Evolutionary conservation across 306 rosid genomes (phyloP), one percentile per base, ranked within the genome.

Genomic region (Quillaja saponaria): DNA sequence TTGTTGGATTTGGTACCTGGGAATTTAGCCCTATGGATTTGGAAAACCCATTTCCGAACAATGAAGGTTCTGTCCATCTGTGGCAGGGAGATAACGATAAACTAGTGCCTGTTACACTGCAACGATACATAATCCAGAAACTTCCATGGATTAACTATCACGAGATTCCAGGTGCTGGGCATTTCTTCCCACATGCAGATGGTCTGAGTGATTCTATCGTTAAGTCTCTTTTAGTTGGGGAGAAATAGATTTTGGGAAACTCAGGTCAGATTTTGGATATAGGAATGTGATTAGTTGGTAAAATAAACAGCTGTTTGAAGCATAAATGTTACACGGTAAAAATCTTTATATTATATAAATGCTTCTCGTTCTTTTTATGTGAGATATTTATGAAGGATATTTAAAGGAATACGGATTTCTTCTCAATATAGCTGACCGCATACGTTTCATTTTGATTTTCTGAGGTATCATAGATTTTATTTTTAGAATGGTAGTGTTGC

Each of bases 71-170:
- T 0, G 86, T 88, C 47, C 96, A 91, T 74, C 17, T 91, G 63
- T 91, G 96, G 96, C 97, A 91, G 0, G 97, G 97, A 47, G 95
- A 82, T 15, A 87, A 91, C 0, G 97, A 91, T 78, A 0, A 13
- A 51, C 1, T 88, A 16, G 92, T 82, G 44, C 90, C 88, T 16
- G 87, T 73, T 49, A 69, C 59, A 6, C 51, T 76, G 48, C 88
- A 86, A 50, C 77, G 88, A 37, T 66, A 80, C 78, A 84, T 88
- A 64, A 87, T 66, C 0, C 79, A 84, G 61, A 76, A 45, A 25
- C 88, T 91, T 56, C 87, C 94, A 1, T 91, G 98, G 96, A 81
- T 91, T 74, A 85, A 46, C 13, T 91, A 91, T 70, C 95, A 91
- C 13, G 98, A 91, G 68, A 55, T 88, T 35, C 72, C 82, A 8